These are phyloP conservation scores for Globisporangium takayamanum DNA, from an alignment of 352 stramenopile species.

Conservation along the genomic window DNA sequence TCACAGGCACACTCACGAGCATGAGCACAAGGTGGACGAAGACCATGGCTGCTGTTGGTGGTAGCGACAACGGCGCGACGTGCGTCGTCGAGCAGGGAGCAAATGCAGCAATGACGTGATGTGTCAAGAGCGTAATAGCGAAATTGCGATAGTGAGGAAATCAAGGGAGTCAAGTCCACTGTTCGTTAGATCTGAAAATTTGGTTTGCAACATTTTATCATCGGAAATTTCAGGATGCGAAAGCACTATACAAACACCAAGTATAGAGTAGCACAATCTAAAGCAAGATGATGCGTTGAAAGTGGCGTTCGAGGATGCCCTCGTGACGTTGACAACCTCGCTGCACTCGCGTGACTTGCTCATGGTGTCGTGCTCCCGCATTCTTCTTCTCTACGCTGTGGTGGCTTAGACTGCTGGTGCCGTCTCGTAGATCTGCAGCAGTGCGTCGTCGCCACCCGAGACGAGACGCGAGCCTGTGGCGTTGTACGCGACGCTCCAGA, in stretches of 20 bases:
- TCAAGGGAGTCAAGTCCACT: no score
- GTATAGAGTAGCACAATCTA: no score
- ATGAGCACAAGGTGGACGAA: constrained; percentile 10
- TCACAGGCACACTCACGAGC: constrained; percentile 10
- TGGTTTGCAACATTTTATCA: no score
- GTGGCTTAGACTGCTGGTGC: constrained; percentile 25
- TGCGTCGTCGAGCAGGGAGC: not conserved
- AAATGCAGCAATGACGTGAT: not conserved
- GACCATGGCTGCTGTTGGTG: not conserved
- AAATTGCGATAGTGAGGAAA: no score
- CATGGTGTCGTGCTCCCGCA: not conserved
- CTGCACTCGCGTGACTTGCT: no score
- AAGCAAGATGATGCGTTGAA: no score
- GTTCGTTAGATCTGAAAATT: no score
- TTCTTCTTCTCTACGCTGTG: not conserved
- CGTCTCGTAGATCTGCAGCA: constrained; percentile 88
- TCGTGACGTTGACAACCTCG: no score
- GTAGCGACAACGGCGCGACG: not conserved
- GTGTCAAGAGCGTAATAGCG: no score
- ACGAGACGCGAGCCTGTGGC: constrained; percentile 76
- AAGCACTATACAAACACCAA: no score
- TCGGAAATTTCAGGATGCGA: no score
- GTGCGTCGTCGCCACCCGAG: constrained; percentile 83
- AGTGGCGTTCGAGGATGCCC: no score
- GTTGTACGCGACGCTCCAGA: constrained; percentile 91